Evolutionary conservation across 2,329 filamentous ascomycete species (phyloP).

Genomic region (Exophiala viscosa): DNA sequence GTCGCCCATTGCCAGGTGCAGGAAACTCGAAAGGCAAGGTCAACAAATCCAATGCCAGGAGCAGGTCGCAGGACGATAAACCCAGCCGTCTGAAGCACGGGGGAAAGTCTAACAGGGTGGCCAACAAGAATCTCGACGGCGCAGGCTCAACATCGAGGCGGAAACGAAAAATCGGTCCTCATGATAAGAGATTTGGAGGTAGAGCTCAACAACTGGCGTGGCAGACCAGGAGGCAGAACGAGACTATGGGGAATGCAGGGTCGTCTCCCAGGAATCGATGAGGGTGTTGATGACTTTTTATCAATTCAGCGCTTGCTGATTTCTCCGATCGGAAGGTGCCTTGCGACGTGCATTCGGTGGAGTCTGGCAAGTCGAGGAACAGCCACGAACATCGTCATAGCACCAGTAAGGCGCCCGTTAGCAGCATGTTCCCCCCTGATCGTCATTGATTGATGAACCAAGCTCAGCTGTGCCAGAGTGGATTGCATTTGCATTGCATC

Average conservation of each 20-base stretch:
- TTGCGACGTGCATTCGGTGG: no score
- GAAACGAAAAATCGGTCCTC: constrained; percentile 7
- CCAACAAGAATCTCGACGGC: not conserved
- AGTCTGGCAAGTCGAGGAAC: no score
- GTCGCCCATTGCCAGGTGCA: not conserved
- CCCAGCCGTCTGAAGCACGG: not conserved
- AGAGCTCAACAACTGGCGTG: constrained; percentile 11
- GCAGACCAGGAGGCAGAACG: constrained; percentile 10
- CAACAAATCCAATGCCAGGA: not conserved
- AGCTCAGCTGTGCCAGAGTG: no score
- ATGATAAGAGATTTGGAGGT: constrained; percentile 14
- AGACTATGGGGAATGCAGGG: constrained; percentile 1
- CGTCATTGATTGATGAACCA: no score
- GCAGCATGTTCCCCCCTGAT: no score
- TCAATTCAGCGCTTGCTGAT: no score
- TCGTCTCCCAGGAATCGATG: not conserved
- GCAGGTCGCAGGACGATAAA: not conserved
- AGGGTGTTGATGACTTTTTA: no score
- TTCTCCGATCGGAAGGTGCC: no score
- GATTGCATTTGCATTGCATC: no score
- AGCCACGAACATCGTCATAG: no score
- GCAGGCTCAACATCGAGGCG: constrained; percentile 5
- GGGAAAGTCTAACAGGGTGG: not conserved
- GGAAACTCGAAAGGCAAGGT: not conserved
- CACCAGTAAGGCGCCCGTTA: no score